Percentiles rank a stretch among this genome's conserved stretches.
Evolutionary conservation across 2,329 filamentous ascomycete species (phyloP).

Genomic region (Xylaria multiplex): DNA sequence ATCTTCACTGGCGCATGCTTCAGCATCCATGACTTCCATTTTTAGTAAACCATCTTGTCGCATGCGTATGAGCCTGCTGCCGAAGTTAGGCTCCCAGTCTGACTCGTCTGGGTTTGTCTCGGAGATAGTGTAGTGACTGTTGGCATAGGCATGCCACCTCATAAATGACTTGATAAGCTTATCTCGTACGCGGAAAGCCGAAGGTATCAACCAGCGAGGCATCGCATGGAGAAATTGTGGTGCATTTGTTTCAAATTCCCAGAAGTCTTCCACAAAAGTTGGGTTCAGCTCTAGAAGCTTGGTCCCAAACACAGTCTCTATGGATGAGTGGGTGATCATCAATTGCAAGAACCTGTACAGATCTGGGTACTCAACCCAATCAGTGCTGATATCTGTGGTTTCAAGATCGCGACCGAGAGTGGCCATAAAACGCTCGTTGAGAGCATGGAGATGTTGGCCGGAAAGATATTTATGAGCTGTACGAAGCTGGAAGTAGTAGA

Average conservation of each 20-base stretch:
- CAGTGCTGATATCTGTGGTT: not conserved
- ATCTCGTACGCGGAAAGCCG: not conserved
- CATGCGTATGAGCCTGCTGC: no score
- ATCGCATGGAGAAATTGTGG: not conserved
- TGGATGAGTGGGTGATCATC: not conserved
- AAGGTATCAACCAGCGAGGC: not conserved
- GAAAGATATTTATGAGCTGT: not conserved
- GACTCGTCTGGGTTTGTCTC: no score
- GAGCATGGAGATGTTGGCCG: not conserved
- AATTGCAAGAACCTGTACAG: not conserved
- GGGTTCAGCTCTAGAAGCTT: conserved; percentile 8
- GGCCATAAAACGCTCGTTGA: not conserved
- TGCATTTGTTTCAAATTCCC: not conserved
- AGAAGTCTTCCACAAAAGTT: conserved; percentile 2
- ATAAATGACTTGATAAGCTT: not conserved
- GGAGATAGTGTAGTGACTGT: no score
- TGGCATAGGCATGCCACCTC: no score
- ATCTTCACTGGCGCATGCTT: conserved; percentile 1
- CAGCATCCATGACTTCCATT: not conserved
- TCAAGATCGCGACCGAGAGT: not conserved
- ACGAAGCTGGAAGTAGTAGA: not conserved
- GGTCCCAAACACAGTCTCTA: not conserved
- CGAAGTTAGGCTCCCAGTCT: no score
- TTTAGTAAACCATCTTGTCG: not conserved
- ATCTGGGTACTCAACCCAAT: conserved; percentile 6